phyloP scores from a whole-genome alignment of 1,284 basidiomycete species.

The Boletellus deceptivus region DNA sequence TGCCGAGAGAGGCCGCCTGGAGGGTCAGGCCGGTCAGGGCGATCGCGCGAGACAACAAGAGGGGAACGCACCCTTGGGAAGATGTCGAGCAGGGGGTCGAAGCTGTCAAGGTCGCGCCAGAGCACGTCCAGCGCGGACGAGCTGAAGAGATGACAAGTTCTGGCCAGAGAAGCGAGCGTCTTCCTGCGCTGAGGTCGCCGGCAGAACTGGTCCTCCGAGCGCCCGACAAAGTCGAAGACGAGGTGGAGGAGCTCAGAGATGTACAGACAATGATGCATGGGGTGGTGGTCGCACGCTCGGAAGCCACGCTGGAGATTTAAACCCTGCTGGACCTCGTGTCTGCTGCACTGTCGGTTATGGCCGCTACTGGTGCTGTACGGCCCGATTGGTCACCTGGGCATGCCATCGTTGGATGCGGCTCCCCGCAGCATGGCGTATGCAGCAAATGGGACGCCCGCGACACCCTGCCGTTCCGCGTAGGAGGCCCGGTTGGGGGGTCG shows the following conservation, averaged over 20 bases:
- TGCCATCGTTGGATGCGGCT: too few species aligned
- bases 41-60: neutral
- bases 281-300: neutral
- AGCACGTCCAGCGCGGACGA: constrained; percentile 18
- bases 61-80: constrained; percentile 10
- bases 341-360: neutral
- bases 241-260: constrained; percentile 12
- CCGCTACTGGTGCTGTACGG: too few species aligned
- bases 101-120: constrained; percentile 12
- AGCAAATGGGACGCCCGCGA: too few species aligned
- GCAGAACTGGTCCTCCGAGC: neutral
- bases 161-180: constrained; percentile 16
- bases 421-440: too few species aligned
- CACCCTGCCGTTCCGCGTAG: too few species aligned
- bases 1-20: neutral
- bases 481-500: too few species aligned
- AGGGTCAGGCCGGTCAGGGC: too few species aligned
- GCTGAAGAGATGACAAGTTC: constrained; percentile 18
- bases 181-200: neutral
- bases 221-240: constrained; percentile 9
- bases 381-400: too few species aligned
- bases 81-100: constrained; percentile 10
- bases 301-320: neutral
- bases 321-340: neutral
- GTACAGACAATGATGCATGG: constrained; percentile 17